Percentiles rank a stretch among this genome's conserved stretches.
Conservation (phyloP, 2,329 filamentous ascomycete genomes). For the Cladobotryum mycophilum region DNA sequence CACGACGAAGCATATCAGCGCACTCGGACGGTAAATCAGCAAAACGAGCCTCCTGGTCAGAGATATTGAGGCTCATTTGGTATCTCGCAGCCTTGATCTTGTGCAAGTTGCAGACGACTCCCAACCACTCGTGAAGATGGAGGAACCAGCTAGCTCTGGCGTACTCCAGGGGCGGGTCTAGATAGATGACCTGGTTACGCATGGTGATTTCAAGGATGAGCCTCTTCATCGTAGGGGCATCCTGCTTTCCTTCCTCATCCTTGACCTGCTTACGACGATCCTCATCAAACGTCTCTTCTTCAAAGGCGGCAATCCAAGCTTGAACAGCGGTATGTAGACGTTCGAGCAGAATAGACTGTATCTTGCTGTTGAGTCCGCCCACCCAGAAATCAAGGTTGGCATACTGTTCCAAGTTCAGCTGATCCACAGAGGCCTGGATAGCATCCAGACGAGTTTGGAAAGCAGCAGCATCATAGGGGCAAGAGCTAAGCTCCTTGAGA, state of each 20-base stretch:
- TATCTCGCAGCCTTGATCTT: slow-evolving; percentile 95
- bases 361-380: slow-evolving; percentile 73
- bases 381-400: slow-evolving; percentile 92
- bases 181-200: slow-evolving; percentile 95
- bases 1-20: slow-evolving; percentile 68
- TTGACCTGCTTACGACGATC: slow-evolving; percentile 46
- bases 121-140: slow-evolving; percentile 90
- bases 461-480: slow-evolving; percentile 71
- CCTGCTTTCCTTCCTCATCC: slow-evolving; percentile 40
- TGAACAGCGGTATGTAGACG: slow-evolving; percentile 79
- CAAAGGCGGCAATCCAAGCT: slow-evolving; percentile 82
- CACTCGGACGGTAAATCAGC: slow-evolving; percentile 79
- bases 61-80: slow-evolving; percentile 71
- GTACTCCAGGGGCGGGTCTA: slow-evolving; percentile 88
- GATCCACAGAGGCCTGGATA: slow-evolving; percentile 89
- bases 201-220: slow-evolving; percentile 91
- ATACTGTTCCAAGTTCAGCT: slow-evolving; percentile 93
- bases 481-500: slow-evolving; percentile 74
- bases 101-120: slow-evolving; percentile 82
- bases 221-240: slow-evolving; percentile 60
- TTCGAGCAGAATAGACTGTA: slow-evolving; percentile 72
- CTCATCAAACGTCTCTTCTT: slow-evolving; percentile 51
- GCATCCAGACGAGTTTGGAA: slow-evolving; percentile 77
- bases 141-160: slow-evolving; percentile 90
- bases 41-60: slow-evolving; percentile 66